Percentiles rank a stretch among this genome's conserved stretches.
These are phyloP conservation scores for Sporopachydermia cereana DNA, from an alignment of 1,139 yeast species.

Conservation along the genomic window DNA sequence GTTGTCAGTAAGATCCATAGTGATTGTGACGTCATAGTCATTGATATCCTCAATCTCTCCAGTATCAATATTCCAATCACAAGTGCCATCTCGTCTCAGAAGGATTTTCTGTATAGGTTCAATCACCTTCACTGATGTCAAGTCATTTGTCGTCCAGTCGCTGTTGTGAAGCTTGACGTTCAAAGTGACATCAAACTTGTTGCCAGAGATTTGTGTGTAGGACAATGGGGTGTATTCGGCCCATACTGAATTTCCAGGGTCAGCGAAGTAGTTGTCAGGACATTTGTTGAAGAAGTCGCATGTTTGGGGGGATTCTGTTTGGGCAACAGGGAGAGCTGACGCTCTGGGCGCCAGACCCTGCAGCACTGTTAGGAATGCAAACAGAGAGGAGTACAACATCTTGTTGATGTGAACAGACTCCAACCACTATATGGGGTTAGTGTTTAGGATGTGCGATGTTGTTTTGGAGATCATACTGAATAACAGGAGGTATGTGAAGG, in stretches of 20 bases:
- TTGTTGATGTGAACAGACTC: too few relatives aligned
- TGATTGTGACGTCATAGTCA: not conserved
- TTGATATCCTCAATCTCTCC: not conserved
- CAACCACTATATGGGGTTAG: too few relatives aligned
- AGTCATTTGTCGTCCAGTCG: not conserved
- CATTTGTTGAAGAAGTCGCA: slow-evolving; percentile 1
- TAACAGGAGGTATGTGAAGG: too few relatives aligned
- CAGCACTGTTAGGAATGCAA: too few relatives aligned
- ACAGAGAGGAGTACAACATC: too few relatives aligned
- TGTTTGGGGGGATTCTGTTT: too few relatives aligned
- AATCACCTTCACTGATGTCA: not conserved
- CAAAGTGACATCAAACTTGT: not conserved
- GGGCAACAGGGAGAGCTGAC: too few relatives aligned
- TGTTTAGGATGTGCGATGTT: too few relatives aligned
- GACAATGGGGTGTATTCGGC: not conserved
- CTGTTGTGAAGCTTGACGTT: not conserved
- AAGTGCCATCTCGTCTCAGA: not conserved
- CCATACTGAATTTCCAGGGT: not conserved
- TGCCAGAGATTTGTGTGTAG: not conserved
- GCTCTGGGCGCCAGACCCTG: too few relatives aligned
- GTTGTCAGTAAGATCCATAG: not conserved
- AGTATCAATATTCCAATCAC: not conserved
- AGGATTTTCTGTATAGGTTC: not conserved
- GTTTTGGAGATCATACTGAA: too few relatives aligned
- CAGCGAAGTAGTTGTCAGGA: not conserved